A percentile compares a stretch with the other conserved stretches of the same genome.
phyloP scores from a whole-genome alignment of 2,329 filamentous ascomycete species.

The Stachybotrys chartarum region DNA sequence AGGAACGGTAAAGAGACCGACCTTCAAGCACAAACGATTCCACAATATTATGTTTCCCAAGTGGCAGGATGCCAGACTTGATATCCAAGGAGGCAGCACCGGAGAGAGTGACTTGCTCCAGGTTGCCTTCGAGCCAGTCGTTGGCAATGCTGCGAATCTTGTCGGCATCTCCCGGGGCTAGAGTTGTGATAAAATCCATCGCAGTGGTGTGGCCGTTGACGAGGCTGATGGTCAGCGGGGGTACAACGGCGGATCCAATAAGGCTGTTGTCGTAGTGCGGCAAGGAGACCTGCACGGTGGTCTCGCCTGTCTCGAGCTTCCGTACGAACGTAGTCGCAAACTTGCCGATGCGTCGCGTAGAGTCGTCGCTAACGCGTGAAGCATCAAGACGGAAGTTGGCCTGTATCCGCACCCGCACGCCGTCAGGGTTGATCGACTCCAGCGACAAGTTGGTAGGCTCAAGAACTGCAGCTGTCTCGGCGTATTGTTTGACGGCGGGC shows the following conservation, averaged over 20 bases:
- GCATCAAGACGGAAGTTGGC: slow-evolving; percentile 79
- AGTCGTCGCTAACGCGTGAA: slow-evolving; percentile 61
- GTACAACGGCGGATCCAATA: slow-evolving; percentile 70
- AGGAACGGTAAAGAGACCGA: slow-evolving; percentile 63
- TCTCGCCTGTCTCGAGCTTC: slow-evolving; percentile 66
- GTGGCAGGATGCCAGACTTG: slow-evolving; percentile 69
- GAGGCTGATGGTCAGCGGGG: slow-evolving; percentile 68
- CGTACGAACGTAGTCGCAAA: slow-evolving; percentile 74
- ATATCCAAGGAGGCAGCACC: slow-evolving; percentile 68
- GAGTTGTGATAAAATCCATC: slow-evolving; percentile 71
- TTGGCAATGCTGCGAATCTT: slow-evolving; percentile 75
- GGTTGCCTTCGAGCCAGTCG: slow-evolving; percentile 77
- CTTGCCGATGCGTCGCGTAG: slow-evolving; percentile 68
- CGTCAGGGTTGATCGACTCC: slow-evolving; percentile 72
- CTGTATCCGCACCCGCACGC: slow-evolving; percentile 72
- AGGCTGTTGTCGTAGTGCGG: slow-evolving; percentile 75
- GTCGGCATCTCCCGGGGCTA: slow-evolving; percentile 69
- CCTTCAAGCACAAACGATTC: slow-evolving; percentile 77
- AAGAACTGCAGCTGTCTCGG: slow-evolving; percentile 73
- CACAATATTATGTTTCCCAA: slow-evolving; percentile 70
- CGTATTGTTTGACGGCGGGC: slow-evolving; percentile 75
- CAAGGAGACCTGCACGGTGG: slow-evolving; percentile 68
- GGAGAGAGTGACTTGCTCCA: slow-evolving; percentile 63
- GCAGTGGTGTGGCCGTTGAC: slow-evolving; percentile 70
- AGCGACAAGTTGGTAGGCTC: slow-evolving; percentile 79